Evolutionary conservation across 2,329 filamentous ascomycete species (phyloP), one percentile per base, ranked within the genome.

Genomic region (Purpureocillium lavendulum): DNA sequence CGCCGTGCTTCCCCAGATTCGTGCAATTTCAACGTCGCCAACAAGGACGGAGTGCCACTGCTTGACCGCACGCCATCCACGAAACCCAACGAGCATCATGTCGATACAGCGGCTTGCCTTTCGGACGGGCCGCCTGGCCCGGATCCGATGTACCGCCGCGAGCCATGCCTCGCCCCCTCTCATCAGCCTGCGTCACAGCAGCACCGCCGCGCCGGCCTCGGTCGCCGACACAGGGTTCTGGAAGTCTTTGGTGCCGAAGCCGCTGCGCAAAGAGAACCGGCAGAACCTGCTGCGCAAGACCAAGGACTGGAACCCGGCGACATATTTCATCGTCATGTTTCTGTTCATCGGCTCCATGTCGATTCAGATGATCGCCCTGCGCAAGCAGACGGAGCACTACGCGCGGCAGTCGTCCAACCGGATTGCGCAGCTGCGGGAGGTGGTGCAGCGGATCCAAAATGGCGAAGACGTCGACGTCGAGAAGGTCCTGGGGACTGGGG

Each of bases 341-440:
- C 69, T 88, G 31, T 73, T 97, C 46, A 90, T 97, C 47, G 94
- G 94, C 4, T 95, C 87, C 45, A 94, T 96, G 71, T 86, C 90
- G 12, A 96, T 98, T 51, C 86, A 96, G 53, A 85, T 92, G 72
- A 82, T 98, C 54, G 73, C 80, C 29, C 60, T 97, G 52, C 83
- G 82, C 52, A 85, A 84, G 50, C 82, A 89, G 37, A 84, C 81
- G 54, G 70, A 73, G 26, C 77, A 80, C 9, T 89, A 84, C 51
- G 77, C 72, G 54, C 78, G 89, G 37, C 79, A 80, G 49, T 82
- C 88, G 5, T 85, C 95, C 50, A 80, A 85, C 7, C 83, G 85
- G 56, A 84, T 98, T 46, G 75, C 72, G 3, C 56, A 87, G 24
- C 62, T 98, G 43, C 76, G 77, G 30, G 90, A 95, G 54, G 79